Evolutionary conservation across 2,329 filamentous ascomycete species (phyloP).

Genomic region (Phialophora chinensis): DNA sequence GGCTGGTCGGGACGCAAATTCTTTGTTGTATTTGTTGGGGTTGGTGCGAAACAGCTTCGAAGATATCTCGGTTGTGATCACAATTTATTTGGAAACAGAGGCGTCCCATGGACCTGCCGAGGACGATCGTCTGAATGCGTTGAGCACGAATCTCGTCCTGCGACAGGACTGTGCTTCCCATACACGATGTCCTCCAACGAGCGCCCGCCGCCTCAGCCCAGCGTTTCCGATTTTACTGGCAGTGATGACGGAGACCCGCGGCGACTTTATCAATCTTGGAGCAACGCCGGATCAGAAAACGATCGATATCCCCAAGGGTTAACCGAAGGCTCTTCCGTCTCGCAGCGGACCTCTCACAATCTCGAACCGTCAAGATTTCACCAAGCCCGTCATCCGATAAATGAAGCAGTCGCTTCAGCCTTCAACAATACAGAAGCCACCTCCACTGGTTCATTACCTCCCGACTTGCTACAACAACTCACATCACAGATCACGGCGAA

Average conservation of each 20-base stretch:
- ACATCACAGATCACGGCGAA: slow-evolving; percentile 61
- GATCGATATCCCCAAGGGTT: slow-evolving; percentile 11
- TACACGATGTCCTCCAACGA: slow-evolving; percentile 30
- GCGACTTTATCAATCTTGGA: slow-evolving; percentile 23
- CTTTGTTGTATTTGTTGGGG: slow-evolving; percentile 3
- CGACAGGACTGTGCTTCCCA: slow-evolving; percentile 23
- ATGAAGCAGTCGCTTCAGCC: slow-evolving; percentile 63
- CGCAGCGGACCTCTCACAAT: slow-evolving; percentile 19
- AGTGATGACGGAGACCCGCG: slow-evolving; percentile 27
- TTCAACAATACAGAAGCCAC: slow-evolving; percentile 57
- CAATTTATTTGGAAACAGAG: slow-evolving; percentile 22
- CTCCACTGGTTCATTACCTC: slow-evolving; percentile 58
- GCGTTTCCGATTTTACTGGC: slow-evolving; percentile 14
- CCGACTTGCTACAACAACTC: slow-evolving; percentile 66
- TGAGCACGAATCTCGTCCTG: slow-evolving; percentile 26
- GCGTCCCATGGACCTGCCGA: slow-evolving; percentile 3
- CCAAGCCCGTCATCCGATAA: slow-evolving; percentile 54
- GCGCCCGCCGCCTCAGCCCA: slow-evolving; percentile 18
- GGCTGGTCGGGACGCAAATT: slow-evolving; percentile 18
- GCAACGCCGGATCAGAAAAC: slow-evolving; percentile 24
- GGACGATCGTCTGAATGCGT: slow-evolving; percentile 25
- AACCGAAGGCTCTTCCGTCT: slow-evolving; percentile 21
- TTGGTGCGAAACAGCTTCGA: neutral
- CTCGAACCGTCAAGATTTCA: slow-evolving; percentile 30
- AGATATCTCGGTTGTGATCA: slow-evolving; percentile 11